phyloP scores from a whole-genome alignment of 2,329 filamentous ascomycete species.

The Trematosphaeria pertusa region DNA sequence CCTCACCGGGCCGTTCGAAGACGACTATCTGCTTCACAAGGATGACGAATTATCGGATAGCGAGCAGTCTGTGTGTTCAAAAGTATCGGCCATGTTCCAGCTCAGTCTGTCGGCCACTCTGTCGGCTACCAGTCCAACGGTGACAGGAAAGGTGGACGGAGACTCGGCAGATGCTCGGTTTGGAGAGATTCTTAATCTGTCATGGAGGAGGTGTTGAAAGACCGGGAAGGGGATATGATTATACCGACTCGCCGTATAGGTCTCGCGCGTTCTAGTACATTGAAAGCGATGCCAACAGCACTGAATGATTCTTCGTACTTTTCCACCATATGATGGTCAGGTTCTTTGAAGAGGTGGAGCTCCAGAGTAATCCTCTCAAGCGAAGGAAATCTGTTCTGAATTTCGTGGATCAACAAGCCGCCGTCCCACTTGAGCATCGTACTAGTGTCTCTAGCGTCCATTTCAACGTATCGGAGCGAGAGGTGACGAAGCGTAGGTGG shows the following conservation, averaged over 20 bases:
- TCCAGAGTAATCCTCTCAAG: constrained; percentile 6
- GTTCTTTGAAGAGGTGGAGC: neutral
- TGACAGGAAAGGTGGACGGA: constrained; percentile 23
- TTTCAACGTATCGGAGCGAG: constrained; percentile 4
- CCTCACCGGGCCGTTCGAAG: constrained; percentile 25
- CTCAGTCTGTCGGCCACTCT: constrained; percentile 31
- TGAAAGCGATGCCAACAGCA: neutral
- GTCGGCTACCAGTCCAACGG: constrained; percentile 12
- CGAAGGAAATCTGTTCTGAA: constrained; percentile 1
- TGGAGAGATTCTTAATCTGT: constrained; percentile 29
- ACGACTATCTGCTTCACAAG: constrained; percentile 34
- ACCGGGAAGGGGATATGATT: neutral
- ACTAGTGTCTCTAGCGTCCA: neutral
- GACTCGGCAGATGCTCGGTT: constrained; percentile 22
- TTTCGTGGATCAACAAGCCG: neutral
- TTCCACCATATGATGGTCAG: neutral
- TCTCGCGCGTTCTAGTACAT: neutral
- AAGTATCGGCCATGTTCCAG: constrained; percentile 30
- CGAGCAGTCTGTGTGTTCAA: constrained; percentile 28
- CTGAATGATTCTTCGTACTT: neutral
- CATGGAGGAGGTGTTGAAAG: constrained; percentile 33
- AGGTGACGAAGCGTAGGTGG: constrained; percentile 1
- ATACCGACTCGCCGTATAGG: neutral
- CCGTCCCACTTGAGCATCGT: neutral
- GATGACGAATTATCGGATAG: constrained; percentile 29